Base-by-base conservation (phyloP, 129 eudicot genomes). In the Chrysanthemum seticuspe region DNA sequence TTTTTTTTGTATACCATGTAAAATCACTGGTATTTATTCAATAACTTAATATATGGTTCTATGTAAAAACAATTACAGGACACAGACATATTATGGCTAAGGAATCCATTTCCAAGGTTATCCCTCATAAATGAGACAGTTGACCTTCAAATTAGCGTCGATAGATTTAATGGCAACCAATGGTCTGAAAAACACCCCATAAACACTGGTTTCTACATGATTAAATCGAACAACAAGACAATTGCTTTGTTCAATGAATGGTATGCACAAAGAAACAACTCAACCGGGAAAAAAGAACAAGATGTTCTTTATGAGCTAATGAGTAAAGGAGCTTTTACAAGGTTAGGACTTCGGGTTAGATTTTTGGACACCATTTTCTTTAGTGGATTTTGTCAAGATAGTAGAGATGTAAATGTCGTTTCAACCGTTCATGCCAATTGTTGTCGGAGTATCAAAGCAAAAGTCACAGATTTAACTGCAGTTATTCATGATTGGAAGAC, bases 141-240 rank as follows among this genome's bases (percentile, higher is more conserved):
- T 7, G 92, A 89, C 59, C 11, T 89, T 3, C 83, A 87, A 69
- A 73, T 87, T 15, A 90, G 96, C 67, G 83, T 83, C 0, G 96
- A 90, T 55, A 0, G 1, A 0, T 87, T 76, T 84, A 85, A 84
- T 10, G 87, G 91, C 64, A 63, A 86, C 13, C 67, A 82, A 0
- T 54, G 72, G 67, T 85, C 93, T 0, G 78, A 71, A 47, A 57
- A 10, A 0, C 76, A 85, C 56, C 62, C 21, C 3, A 87, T 90
- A 72, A 90, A 90, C 86, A 87, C 97, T 0, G 97, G 97, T 19
- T 87, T 87, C 68, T 88, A 91, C 78, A 76, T 36, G 63, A 76
- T 91, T 58, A 74, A 65, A 72, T 87, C 94, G 2, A 90, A 87
- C 87, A 79, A 83, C 71, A 83, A 71, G 53, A 90, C 97, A 2